Percentiles rank a stretch among this genome's conserved stretches.
Evolutionary conservation across 805 yeast species (phyloP).

Genomic region (Cyberlindnera euphorbiae): DNA sequence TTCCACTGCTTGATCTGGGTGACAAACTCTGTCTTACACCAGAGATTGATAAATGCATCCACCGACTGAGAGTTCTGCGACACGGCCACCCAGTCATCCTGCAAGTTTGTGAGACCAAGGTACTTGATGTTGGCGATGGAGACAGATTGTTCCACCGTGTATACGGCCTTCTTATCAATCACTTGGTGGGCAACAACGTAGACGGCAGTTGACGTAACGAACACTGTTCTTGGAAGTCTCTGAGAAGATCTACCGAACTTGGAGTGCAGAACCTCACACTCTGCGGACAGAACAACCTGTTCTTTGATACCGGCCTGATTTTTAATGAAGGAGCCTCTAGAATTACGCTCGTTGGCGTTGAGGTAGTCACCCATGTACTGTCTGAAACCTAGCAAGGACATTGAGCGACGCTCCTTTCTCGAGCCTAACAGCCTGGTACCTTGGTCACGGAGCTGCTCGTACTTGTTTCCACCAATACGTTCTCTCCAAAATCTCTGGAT

Average conservation of each 20-base stretch:
- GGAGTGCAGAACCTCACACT: conserved; percentile 76
- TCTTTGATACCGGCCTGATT: conserved; percentile 68
- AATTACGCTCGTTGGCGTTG: conserved; percentile 72
- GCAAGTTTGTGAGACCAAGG: conserved; percentile 65
- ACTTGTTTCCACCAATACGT: conserved; percentile 74
- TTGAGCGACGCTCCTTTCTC: conserved; percentile 83
- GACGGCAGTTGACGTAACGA: conserved; percentile 59
- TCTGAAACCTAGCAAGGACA: conserved; percentile 83
- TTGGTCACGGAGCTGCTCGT: conserved; percentile 77
- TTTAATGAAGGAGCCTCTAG: conserved; percentile 71
- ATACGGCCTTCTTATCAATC: conserved; percentile 53
- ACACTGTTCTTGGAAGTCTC: conserved; percentile 65
- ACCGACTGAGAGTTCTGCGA: conserved; percentile 41
- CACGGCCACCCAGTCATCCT: conserved; percentile 89
- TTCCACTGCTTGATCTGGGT: conserved; percentile 66
- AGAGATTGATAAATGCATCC: conserved; percentile 75
- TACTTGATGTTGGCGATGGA: conserved; percentile 55
- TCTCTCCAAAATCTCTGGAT: conserved; percentile 83
- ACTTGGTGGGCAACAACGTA: conserved; percentile 72
- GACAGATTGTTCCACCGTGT: conserved; percentile 59
- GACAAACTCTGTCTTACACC: conserved; percentile 84
- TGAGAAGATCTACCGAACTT: conserved; percentile 92
- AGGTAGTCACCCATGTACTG: conserved; percentile 93
- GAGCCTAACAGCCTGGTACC: conserved; percentile 69
- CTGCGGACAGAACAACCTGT: conserved; percentile 66